Evolutionary conservation across 805 yeast genomes (phyloP).

Genomic region (Saturnispora ahearnii): DNA sequence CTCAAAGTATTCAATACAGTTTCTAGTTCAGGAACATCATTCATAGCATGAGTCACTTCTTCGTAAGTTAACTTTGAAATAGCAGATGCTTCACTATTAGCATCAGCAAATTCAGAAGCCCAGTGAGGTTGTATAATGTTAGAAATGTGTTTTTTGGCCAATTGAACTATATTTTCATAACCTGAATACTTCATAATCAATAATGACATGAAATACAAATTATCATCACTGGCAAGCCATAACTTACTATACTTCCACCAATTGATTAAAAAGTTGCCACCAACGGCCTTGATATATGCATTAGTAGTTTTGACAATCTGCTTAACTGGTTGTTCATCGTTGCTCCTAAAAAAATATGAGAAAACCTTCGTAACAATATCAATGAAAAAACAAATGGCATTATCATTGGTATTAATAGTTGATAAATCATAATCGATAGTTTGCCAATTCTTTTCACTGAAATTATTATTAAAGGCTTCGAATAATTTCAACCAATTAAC

Average conservation of each 20-base stretch:
- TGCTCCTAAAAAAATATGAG: background rate
- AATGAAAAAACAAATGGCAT: slow-evolving; percentile 33
- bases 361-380: slow-evolving; percentile 19
- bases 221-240: slow-evolving; percentile 4
- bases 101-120: background rate
- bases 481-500: slow-evolving; percentile 33
- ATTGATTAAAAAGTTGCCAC: slow-evolving; percentile 2
- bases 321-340: slow-evolving; percentile 13
- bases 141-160: background rate
- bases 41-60: background rate
- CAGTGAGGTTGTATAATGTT: background rate
- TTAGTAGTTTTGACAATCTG: slow-evolving; percentile 18
- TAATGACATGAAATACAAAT: background rate
- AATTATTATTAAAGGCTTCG: slow-evolving; percentile 22
- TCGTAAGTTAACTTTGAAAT: background rate
- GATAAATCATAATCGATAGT: slow-evolving; percentile 36
- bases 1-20: background rate
- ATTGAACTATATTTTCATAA: background rate
- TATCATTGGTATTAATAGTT: slow-evolving; percentile 32
- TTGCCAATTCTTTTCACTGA: slow-evolving; percentile 11
- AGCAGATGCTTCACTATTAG: background rate
- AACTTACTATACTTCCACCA: slow-evolving; percentile 4
- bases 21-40: background rate
- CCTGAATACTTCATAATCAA: background rate
- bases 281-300: background rate